Conservation (phyloP, 345 rosid genomes). For the Mercurialis annua region DNA sequence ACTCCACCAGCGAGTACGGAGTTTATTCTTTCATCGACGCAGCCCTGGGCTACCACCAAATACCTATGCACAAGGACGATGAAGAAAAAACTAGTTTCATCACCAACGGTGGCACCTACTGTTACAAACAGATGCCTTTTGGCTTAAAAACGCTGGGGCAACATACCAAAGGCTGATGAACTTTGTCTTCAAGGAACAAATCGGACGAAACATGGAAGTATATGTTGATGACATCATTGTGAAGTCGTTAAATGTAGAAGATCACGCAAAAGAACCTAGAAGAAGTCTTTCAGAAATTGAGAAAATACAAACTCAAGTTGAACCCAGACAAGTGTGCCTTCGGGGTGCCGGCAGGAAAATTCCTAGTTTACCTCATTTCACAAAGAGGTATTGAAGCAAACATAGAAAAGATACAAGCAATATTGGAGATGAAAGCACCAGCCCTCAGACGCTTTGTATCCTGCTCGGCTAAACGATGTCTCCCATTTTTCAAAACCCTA, state of each 20-base stretch:
- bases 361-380: not conserved
- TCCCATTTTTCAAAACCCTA: not conserved
- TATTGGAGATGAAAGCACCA: not conserved
- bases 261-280: not conserved
- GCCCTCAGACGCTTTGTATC: not conserved
- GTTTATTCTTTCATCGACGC: not conserved
- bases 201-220: not conserved
- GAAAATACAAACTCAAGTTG: not conserved
- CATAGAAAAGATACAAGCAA: not conserved
- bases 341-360: not conserved
- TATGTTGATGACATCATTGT: not conserved
- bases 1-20: not conserved
- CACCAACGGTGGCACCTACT: not conserved
- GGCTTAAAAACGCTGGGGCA: not conserved
- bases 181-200: not conserved
- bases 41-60: not conserved
- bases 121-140: not conserved
- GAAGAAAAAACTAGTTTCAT: not conserved
- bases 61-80: not conserved
- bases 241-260: not conserved
- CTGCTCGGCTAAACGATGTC: not conserved
- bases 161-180: not conserved
- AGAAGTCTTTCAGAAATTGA: not conserved
- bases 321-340: not conserved
- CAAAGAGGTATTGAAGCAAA: not conserved